phyloP scores from a whole-genome alignment of 139 green algal species.

The Coccomyxa sp. region DNA sequence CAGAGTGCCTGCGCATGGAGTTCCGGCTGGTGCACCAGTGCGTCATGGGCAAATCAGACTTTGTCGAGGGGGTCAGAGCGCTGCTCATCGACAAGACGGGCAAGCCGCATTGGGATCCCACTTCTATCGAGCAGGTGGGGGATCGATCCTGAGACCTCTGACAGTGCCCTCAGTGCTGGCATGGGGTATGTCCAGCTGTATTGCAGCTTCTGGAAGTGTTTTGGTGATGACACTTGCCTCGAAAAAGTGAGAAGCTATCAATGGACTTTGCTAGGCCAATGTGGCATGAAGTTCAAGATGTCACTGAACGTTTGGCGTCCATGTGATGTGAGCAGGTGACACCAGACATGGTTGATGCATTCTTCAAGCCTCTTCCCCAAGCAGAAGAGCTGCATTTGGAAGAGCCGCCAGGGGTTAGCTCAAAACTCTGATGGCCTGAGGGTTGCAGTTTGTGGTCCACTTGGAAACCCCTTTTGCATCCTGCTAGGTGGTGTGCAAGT shows the following conservation, averaged over 20 bases:
- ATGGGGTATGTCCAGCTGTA: background rate
- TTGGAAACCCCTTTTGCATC: no score
- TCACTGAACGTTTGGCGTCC: background rate
- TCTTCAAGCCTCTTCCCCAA: constrained; percentile 18
- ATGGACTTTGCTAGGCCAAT: background rate
- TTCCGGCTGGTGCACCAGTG: constrained; percentile 45
- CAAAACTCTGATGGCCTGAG: no score
- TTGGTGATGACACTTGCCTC: background rate
- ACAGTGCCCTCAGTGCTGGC: background rate
- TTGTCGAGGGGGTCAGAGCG: constrained; percentile 66
- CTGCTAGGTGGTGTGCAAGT: no score
- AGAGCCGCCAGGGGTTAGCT: no score
- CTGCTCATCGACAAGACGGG: constrained; percentile 69
- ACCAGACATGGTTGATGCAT: constrained; percentile 1
- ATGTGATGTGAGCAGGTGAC: background rate
- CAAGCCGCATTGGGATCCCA: constrained; percentile 57
- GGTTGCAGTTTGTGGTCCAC: no score
- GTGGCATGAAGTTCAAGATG: background rate
- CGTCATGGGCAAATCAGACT: constrained; percentile 32
- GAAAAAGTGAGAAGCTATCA: background rate
- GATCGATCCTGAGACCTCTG: background rate
- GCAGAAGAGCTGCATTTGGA: constrained; percentile 14
- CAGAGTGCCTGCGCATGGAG: constrained; percentile 62
- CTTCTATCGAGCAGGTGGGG: constrained; percentile 39
- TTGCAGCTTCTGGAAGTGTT: background rate